Percentiles rank a stretch among this genome's conserved stretches.
Conservation (phyloP, 2,329 filamentous ascomycete species). For the Arthrocladium fulminans region DNA sequence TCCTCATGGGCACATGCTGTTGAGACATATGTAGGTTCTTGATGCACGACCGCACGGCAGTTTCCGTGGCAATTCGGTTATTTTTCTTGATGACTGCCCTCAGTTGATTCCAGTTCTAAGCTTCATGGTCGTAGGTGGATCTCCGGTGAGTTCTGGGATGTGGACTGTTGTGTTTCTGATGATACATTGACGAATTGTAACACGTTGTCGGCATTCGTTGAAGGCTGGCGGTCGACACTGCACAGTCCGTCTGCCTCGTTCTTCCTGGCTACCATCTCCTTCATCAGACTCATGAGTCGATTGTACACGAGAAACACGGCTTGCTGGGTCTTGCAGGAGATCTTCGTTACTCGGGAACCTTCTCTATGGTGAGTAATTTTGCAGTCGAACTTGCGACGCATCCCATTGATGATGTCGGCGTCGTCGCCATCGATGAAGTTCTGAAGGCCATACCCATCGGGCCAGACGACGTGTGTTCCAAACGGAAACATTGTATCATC, state of each 20-base stretch:
- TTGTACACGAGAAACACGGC: slow-evolving; percentile 12
- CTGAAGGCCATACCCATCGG: slow-evolving; percentile 17
- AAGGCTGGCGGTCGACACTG: slow-evolving; percentile 16
- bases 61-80: slow-evolving; percentile 27
- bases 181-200: slow-evolving; percentile 9
- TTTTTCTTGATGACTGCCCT: slow-evolving; percentile 22
- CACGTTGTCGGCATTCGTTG: slow-evolving; percentile 16
- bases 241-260: slow-evolving; percentile 15
- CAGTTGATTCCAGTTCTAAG: slow-evolving; percentile 21
- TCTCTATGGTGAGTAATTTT: slow-evolving; percentile 10
- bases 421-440: slow-evolving; percentile 15
- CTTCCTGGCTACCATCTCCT: slow-evolving; percentile 16
- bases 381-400: slow-evolving; percentile 13
- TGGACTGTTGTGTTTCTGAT: neutral
- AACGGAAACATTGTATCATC: slow-evolving; percentile 12
- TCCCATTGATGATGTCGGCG: slow-evolving; percentile 11
- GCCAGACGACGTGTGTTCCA: slow-evolving; percentile 19
- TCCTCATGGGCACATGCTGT: slow-evolving; percentile 33
- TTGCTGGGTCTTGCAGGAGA: slow-evolving; percentile 12
- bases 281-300: slow-evolving; percentile 18
- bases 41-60: slow-evolving; percentile 27
- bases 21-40: slow-evolving; percentile 27
- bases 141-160: neutral
- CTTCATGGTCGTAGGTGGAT: slow-evolving; percentile 6
- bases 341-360: slow-evolving; percentile 6